Conservation (phyloP, 768 basidiomycete species). For the Boletus eberwhitei region DNA sequence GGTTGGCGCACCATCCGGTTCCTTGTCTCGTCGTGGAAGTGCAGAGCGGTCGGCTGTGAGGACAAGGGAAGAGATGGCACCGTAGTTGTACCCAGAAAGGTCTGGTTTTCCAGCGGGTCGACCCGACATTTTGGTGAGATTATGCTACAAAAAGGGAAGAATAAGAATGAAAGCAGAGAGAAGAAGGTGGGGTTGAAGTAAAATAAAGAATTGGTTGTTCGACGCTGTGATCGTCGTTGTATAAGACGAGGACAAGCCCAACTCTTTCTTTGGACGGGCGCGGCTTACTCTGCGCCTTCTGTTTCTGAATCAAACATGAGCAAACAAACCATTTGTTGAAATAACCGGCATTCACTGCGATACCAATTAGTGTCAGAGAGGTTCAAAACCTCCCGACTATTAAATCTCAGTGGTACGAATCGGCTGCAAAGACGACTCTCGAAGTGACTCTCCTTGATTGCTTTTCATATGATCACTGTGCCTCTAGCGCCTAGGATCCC, state of each 20-base stretch:
- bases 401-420: no score
- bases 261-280: background rate
- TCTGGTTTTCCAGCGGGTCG: conserved; percentile 60
- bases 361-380: no score
- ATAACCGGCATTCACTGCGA: background rate
- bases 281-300: conserved; percentile 15
- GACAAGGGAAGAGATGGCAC: conserved; percentile 90
- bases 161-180: background rate
- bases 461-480: no score
- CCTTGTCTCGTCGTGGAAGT: conserved; percentile 84
- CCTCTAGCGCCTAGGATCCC: no score
- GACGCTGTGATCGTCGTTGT: conserved; percentile 14
- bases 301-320: conserved; percentile 20
- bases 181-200: background rate
- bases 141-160: conserved; percentile 4
- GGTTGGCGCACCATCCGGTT: conserved; percentile 95
- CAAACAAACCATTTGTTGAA: conserved; percentile 10
- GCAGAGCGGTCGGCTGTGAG: conserved; percentile 85
- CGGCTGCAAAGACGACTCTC: no score
- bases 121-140: conserved; percentile 34
- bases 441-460: no score
- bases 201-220: background rate
- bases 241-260: background rate
- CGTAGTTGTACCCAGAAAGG: conserved; percentile 92
- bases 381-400: no score